phyloP scores from a whole-genome alignment of 2,329 filamentous ascomycete species.

The Phyllosticta capitalensis region DNA sequence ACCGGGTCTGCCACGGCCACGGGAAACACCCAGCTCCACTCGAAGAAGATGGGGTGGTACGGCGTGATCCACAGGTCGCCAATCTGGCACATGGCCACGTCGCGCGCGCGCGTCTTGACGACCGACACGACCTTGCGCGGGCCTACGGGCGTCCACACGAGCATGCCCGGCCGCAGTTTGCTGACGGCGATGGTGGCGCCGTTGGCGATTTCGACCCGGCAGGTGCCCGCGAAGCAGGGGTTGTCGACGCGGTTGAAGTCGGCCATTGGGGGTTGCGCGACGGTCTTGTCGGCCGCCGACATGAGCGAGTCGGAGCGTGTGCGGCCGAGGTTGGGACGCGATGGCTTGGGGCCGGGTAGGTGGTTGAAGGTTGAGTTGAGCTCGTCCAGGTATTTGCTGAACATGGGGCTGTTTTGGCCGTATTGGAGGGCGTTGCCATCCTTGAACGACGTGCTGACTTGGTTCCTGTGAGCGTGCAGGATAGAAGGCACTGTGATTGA shows the following conservation, averaged over 20 bases:
- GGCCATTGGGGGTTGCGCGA: constrained; percentile 27
- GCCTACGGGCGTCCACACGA: constrained; percentile 38
- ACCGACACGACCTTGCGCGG: constrained; percentile 41
- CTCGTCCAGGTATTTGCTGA: constrained; percentile 39
- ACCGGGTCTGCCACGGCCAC: constrained; percentile 23
- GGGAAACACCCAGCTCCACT: constrained; percentile 40
- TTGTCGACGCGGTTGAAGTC: constrained; percentile 34
- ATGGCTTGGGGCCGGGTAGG: constrained; percentile 19
- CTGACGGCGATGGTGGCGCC: constrained; percentile 33
- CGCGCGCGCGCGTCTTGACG: constrained; percentile 39
- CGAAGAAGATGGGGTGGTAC: constrained; percentile 47
- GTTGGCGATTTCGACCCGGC: constrained; percentile 37
- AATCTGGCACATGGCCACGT: constrained; percentile 37
- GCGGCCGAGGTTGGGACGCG: neutral
- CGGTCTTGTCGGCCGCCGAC: neutral
- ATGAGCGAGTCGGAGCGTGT: neutral
- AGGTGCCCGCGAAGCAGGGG: constrained; percentile 47
- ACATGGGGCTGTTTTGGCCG: constrained; percentile 42
- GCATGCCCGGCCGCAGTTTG: constrained; percentile 37
- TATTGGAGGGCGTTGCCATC: constrained; percentile 50
- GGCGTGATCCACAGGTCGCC: constrained; percentile 45
- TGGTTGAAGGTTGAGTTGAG: constrained; percentile 38
- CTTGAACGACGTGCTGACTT: constrained; percentile 54
- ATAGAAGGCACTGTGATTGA: constrained; percentile 37
- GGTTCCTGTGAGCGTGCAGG: constrained; percentile 46